Evolutionary conservation across 2,329 filamentous ascomycete genomes (phyloP), one percentile per base, ranked within the genome.

Genomic region (Talaromyces sp.): DNA sequence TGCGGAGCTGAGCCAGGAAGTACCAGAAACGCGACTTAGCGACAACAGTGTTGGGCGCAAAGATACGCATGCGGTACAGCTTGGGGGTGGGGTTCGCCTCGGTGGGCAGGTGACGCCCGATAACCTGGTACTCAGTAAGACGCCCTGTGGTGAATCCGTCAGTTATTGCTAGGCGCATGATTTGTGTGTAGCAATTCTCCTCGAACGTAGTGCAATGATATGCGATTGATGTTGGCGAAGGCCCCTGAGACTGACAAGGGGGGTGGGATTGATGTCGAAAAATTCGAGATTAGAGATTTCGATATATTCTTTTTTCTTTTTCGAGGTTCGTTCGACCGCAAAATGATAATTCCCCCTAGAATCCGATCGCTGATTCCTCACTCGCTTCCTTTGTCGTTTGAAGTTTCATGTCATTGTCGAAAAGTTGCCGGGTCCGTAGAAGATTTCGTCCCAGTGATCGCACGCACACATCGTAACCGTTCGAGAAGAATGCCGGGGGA

Each of bases 11-110:
- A 81, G 91, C 91, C 80, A 99, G 83, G 87, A 99, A 99, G 87
- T 99, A 99, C 95, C 95, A 99, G 89, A 96, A 99, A 76, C 94
- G 90, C 77, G 92, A 97, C 89, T 99, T 99, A 78, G 95, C 94
- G 74, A 99, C 92, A 69, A 97, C 94, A 73, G 88, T 85, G 83
- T 99, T 99, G 71, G 91, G 90, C 69, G 94, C 94, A 80, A 99
- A 99, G 81, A 99, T 97, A 80, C 92, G 92, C 94, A 99, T 99
- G 82, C 94, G 92, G 88, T 97, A 99, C 80, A 99, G 89, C 84
- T 94, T 93, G 72, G 94, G 94, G 74, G 90, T 91, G 75, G 93
- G 91, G 86, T 96, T 96, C 78, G 89, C 85, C 85, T 99, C 94
- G 76, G 89, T 90, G 82, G 94, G 94, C 89, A 99, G 82, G 82